Base-by-base conservation (phyloP, 768 basidiomycete species). In the Mycena galericulata region DNA sequence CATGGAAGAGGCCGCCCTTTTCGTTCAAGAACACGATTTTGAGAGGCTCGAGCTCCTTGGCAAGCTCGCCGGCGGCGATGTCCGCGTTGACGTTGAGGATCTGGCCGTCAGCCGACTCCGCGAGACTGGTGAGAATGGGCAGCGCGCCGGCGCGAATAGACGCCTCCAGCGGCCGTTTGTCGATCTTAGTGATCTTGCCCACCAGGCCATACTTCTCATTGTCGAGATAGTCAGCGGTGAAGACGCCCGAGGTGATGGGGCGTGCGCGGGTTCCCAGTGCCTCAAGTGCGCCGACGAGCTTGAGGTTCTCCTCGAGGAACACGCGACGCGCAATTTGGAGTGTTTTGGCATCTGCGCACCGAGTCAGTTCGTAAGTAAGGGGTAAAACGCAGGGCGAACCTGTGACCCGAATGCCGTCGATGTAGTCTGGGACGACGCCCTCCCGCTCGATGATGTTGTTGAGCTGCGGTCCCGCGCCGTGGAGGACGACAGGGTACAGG, bases 11-110 rank as follows among this genome's bases (percentile, higher is more conserved):
- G 32, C 98, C 98, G 67, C 98, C 98, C 82, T 99, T 98, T 75
- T 99, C 98, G 78, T 98, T 98, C 76, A 99, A 79, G 82, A 96
- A 99, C 34, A 99, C 97, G 55, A 99, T 99, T 84, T 99, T 99
- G 84, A 97, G 90, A 24, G 98, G 98, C 81, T 99, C 97, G 27
- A 99, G 86, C 78, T 99, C 97, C 83, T 98, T 98, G 9, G 97
- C 93, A 22, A 99, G 88, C 80, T 99, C 98, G 43, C 97, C 98
- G 1, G 98, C 97, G 2, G 98, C 98, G 69, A 99, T 94, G 78
- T 99, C 98, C 24, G 98, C 98, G 76, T 99, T 99, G 78, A 99
- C 98, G 75, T 99, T 99, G 70, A 99, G 86, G 73, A 99, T 96
- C 79, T 99, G 98, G n/a, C 98, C 98, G 36, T 98, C 95, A 24